Conservation (phyloP, 192 early-diverging fungal genomes). For the Backusella macrospora region DNA sequence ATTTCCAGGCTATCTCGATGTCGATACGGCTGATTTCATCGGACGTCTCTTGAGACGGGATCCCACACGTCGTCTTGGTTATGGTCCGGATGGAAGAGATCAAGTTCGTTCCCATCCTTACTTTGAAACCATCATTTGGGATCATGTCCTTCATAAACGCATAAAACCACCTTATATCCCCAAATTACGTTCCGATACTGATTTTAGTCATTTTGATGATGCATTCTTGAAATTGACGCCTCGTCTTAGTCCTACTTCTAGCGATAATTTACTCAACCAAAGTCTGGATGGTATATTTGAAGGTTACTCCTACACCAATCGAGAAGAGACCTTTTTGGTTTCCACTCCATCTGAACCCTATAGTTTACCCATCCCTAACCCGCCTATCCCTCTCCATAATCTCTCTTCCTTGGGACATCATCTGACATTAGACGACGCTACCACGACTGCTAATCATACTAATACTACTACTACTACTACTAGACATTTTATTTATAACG, state of each 20-base stretch:
- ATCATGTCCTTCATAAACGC: slow-evolving; percentile 59
- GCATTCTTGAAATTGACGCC: slow-evolving; percentile 54
- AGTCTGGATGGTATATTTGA: slow-evolving; percentile 26
- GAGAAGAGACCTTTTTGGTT: neutral
- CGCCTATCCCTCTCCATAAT: neutral
- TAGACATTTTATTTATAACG: neutral
- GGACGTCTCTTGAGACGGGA: slow-evolving; percentile 50
- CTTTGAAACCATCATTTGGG: slow-evolving; percentile 76
- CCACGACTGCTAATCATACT: neutral
- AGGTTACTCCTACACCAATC: slow-evolving; percentile 32
- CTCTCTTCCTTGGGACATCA: neutral
- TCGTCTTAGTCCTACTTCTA: slow-evolving; percentile 34
- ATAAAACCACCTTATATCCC: slow-evolving; percentile 72
- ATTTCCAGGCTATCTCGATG: slow-evolving; percentile 47
- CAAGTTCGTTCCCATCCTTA: slow-evolving; percentile 75
- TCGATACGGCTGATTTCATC: slow-evolving; percentile 46
- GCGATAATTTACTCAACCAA: slow-evolving; percentile 13
- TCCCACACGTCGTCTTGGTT: slow-evolving; percentile 65
- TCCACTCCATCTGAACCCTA: slow-evolving; percentile 5
- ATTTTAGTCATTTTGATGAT: slow-evolving; percentile 59
- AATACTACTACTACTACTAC: no score
- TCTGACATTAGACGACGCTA: neutral
- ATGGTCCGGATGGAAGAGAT: slow-evolving; percentile 48
- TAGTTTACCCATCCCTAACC: neutral
- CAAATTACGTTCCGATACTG: slow-evolving; percentile 48